Evolutionary conservation across 768 basidiomycete genomes (phyloP).

Genomic region (Trametes elegans): DNA sequence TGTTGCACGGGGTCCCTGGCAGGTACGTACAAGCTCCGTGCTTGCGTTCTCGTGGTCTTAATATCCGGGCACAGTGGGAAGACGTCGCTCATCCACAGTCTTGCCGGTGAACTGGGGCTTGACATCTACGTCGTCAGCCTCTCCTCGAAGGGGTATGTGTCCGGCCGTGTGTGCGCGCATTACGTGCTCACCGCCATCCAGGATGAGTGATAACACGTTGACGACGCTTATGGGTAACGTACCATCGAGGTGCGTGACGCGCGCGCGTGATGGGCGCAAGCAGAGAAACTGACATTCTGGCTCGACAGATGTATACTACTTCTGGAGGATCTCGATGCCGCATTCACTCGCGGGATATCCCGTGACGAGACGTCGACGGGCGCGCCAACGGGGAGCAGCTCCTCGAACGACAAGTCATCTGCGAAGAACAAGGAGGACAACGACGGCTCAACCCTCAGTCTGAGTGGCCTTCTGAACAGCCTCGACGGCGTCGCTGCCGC

Average conservation of each 20-base stretch:
- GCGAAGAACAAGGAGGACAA: conserved; percentile 42
- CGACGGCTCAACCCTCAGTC: conserved; percentile 80
- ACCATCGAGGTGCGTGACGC: conserved; percentile 61
- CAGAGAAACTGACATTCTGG: conserved; percentile 18
- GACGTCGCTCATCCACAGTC: conserved; percentile 81
- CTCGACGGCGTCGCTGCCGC: conserved; percentile 85
- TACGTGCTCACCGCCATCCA: conserved; percentile 30
- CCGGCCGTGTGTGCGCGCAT: conserved; percentile 6
- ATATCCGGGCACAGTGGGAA: conserved; percentile 56
- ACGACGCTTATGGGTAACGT: conserved; percentile 87
- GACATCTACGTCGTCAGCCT: conserved; percentile 92
- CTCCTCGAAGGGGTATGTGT: conserved; percentile 73
- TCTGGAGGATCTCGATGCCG: conserved; percentile 91
- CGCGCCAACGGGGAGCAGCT: conserved; percentile 50
- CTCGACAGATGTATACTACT: conserved; percentile 78
- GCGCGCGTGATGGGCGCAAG: conserved; percentile 4
- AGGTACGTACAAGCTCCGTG: conserved; percentile 44
- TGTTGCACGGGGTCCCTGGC: conserved; percentile 83
- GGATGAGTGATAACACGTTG: conserved; percentile 90
- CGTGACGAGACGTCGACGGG: conserved; percentile 82
- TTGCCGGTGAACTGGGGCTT: conserved; percentile 80
- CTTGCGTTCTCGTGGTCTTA: conserved; percentile 1
- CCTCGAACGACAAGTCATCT: conserved; percentile 38
- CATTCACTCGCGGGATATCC: conserved; percentile 84
- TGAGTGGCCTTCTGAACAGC: conserved; percentile 84